Percentiles rank a stretch among this genome's conserved stretches.
These are phyloP conservation scores for Blastomyces parvus DNA, from an alignment of 2,329 filamentous ascomycete genomes.

Conservation along the genomic window DNA sequence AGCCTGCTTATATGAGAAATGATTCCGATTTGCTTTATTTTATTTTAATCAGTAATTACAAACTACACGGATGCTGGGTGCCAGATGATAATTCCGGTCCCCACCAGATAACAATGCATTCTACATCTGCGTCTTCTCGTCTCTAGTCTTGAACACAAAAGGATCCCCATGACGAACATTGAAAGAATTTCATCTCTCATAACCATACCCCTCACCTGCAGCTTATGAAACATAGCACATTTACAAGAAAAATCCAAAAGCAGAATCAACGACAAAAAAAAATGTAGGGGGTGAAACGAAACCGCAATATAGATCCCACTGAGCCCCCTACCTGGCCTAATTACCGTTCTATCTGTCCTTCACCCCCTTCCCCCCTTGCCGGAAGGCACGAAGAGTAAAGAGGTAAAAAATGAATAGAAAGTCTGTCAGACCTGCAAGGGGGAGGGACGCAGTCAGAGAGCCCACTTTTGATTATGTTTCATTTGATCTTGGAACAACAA, in stretches of 20 bases:
- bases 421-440: not conserved
- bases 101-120: no score
- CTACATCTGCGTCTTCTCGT: not conserved
- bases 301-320: constrained; percentile 17
- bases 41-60: not conserved
- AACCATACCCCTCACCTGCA: not conserved
- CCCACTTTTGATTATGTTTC: constrained; percentile 6
- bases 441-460: constrained; percentile 16
- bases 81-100: not conserved
- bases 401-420: not conserved
- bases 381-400: constrained; percentile 1
- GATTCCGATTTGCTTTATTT: not conserved
- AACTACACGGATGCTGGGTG: not conserved
- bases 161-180: not conserved
- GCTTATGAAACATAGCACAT: not conserved
- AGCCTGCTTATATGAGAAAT: not conserved
- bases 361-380: not conserved
- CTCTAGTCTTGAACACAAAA: not conserved
- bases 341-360: not conserved
- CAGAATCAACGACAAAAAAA: not conserved
- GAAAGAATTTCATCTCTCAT: not conserved
- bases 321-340: not conserved
- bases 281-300: constrained; percentile 23
- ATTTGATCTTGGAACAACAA: constrained; percentile 16
- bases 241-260: not conserved